Base-by-base conservation (phyloP, 2,329 filamentous ascomycete species). In the Microsporum canis region DNA sequence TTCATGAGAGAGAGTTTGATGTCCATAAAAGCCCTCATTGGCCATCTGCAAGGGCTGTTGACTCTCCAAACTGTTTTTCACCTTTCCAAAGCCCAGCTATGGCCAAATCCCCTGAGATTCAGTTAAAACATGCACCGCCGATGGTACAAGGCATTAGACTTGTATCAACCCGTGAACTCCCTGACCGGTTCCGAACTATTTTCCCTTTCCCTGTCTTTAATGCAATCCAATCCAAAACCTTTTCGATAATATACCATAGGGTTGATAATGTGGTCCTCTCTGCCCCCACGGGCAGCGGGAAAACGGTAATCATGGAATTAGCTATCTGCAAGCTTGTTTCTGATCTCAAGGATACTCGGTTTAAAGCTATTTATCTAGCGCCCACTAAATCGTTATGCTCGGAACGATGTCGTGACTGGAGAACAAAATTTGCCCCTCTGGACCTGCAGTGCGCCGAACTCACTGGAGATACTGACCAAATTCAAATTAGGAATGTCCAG, bases 291-390 rank as follows among this genome's bases (percentile, higher is more conserved):
- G 89, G 89, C 6, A 91, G 89, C 71, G 89, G 90, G 1, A 95
- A 95, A 71, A 95, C 89, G 0, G 88, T 80, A 0, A 80, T 94
- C 7, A 80, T 95, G 64, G 90, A 95, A 71, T 78, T 95, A 53
- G 89, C 89, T 2, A 88, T 95, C 39, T 92, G 88, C 72, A 84
- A 83, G 62, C 77, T 91, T 2, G 78, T 88, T 31, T 79, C 80
- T 39, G 78, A 75, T 3, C 78, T 81, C 56, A 78, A 71, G 68
- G 82, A 73, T 68, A 83, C 74, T 70, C 77, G 85, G 56, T 91
- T 86, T 79, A 95, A 95, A 71, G 84, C 92, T 49, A 82, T 95
- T 2, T 95, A 95, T 67, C 87, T 89, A 73, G 89, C 89, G 8
- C 90, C 89, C 0, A 92, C 88, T 0, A 95, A 94, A 66, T 88